Conservation (phyloP, 345 rosid genomes). For the Hibiscus tridactylites region DNA sequence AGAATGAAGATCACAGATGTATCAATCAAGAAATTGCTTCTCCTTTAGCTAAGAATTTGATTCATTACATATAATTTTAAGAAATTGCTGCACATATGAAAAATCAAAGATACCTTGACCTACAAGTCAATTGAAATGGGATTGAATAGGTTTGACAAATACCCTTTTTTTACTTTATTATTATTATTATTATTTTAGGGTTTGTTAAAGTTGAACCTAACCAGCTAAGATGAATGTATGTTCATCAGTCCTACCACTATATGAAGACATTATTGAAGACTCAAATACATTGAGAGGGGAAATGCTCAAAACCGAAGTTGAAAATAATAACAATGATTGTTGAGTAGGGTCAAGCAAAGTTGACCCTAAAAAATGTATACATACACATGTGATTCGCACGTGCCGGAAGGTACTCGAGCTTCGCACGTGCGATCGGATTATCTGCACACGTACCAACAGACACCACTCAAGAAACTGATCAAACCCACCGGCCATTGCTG, state of each 20-base stretch:
- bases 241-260: background rate
- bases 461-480: background rate
- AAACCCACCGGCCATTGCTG: slow-evolving; percentile 16
- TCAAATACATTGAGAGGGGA: background rate
- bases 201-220: background rate
- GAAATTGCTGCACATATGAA: background rate
- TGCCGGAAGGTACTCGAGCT: background rate
- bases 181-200: background rate
- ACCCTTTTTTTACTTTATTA: background rate
- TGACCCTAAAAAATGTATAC: background rate
- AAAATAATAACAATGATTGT: slow-evolving; percentile 7
- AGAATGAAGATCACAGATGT: no score
- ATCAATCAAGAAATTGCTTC: no score
- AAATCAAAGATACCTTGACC: background rate
- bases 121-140: background rate
- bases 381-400: background rate
- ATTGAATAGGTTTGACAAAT: background rate
- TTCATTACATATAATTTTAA: no score
- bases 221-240: background rate
- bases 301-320: slow-evolving; percentile 2
- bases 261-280: background rate
- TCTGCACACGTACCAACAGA: slow-evolving; percentile 16
- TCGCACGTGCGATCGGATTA: slow-evolving; percentile 1
- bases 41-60: no score
- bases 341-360: slow-evolving; percentile 16